Evolutionary conservation across 2,329 filamentous ascomycete species (phyloP).

Genomic region (Arthrobotrys sphaeroides): DNA sequence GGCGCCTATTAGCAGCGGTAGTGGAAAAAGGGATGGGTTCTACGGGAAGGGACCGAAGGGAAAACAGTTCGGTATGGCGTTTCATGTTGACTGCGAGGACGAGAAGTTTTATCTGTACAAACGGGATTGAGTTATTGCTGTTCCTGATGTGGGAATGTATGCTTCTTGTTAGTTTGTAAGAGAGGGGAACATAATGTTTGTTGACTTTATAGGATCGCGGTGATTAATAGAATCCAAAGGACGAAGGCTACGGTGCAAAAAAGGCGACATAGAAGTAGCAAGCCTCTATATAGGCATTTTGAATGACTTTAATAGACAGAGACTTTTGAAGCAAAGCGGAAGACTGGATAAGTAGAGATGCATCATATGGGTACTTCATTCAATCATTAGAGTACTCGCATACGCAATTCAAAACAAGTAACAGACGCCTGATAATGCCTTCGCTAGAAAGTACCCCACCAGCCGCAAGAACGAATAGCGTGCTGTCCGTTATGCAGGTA

Average conservation of each 20-base stretch:
- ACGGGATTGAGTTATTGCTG: constrained; percentile 15
- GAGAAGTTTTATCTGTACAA: constrained; percentile 34
- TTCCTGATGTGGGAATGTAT: background rate
- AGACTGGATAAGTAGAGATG: background rate
- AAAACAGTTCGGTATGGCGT: constrained; percentile 29
- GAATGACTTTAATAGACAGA: background rate
- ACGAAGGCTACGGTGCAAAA: too few relatives aligned
- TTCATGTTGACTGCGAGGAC: constrained; percentile 37
- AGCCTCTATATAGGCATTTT: background rate
- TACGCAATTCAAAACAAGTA: constrained; percentile 5
- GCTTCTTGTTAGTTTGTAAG: too few relatives aligned
- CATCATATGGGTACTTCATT: background rate
- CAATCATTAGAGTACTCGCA: background rate
- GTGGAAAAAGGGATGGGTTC: constrained; percentile 28
- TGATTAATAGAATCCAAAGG: background rate
- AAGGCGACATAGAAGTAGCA: background rate
- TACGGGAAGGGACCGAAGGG: constrained; percentile 38
- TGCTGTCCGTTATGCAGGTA: constrained; percentile 12
- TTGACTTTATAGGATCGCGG: too few relatives aligned
- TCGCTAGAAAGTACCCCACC: constrained; percentile 29
- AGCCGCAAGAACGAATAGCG: constrained; percentile 18
- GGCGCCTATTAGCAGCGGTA: background rate
- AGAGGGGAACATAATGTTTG: too few relatives aligned
- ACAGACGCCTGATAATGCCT: constrained; percentile 28
- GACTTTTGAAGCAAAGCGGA: background rate